Percentiles rank a stretch among this genome's conserved stretches.
phyloP scores from a whole-genome alignment of 1,139 yeast genomes.

The Protomyces arabidopsidicola region DNA sequence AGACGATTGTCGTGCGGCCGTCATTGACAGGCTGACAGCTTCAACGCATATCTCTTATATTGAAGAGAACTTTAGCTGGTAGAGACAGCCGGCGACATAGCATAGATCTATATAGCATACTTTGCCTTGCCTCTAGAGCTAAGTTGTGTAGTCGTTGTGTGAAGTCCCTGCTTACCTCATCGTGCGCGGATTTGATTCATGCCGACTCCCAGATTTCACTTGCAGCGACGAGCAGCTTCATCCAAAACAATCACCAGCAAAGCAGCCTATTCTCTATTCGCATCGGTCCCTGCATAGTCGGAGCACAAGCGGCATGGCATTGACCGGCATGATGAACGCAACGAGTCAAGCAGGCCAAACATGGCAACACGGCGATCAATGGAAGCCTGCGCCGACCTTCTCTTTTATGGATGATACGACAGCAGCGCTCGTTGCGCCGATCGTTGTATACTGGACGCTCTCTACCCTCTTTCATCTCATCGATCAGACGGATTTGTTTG shows the following conservation, averaged over 20 bases:
- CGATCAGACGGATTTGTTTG: conserved; percentile 53
- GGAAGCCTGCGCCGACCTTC: conserved; percentile 36
- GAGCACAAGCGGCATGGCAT: too few relatives aligned
- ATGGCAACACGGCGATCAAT: conserved; percentile 32
- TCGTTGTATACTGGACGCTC: conserved; percentile 76
- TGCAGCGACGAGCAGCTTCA: too few relatives aligned
- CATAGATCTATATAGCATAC: too few relatives aligned
- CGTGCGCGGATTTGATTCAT: not conserved
- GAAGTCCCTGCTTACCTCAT: not conserved
- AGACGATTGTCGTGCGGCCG: not conserved
- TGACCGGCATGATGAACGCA: not conserved
- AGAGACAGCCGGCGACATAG: not conserved
- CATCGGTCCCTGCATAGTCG: too few relatives aligned
- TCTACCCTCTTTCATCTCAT: conserved; percentile 67
- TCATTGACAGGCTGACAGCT: not conserved
- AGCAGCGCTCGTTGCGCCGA: conserved; percentile 67
- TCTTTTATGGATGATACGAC: conserved; percentile 67
- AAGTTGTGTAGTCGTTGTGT: not conserved
- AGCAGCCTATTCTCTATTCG: too few relatives aligned
- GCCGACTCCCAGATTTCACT: too few relatives aligned
- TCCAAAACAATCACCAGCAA: too few relatives aligned
- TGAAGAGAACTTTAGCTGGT: not conserved
- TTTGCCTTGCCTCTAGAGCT: too few relatives aligned
- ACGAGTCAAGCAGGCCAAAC: not conserved
- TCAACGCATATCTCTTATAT: not conserved